phyloP scores from a whole-genome alignment of 2,329 filamentous ascomycete genomes.

The Cytospora leucostoma region DNA sequence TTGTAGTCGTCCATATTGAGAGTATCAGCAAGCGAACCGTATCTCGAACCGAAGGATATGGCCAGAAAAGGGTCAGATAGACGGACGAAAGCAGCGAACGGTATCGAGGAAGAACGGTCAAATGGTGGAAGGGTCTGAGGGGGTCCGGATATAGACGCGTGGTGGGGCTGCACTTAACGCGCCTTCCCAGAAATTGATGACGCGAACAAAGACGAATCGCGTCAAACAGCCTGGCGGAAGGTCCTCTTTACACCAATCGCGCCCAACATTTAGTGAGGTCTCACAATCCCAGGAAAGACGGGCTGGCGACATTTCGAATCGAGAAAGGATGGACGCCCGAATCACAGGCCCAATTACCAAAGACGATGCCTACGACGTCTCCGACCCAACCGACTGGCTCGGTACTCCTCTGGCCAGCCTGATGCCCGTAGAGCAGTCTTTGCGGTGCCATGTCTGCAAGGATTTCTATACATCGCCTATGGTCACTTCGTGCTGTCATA shows the following conservation, averaged over 20 bases:
- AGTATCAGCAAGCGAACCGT: background rate
- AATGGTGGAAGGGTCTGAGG: background rate
- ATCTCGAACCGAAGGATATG: background rate
- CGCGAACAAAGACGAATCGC: slow-evolving; percentile 4
- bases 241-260: background rate
- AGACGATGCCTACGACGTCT: slow-evolving; percentile 33
- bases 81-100: background rate
- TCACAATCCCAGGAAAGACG: background rate
- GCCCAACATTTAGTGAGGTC: background rate
- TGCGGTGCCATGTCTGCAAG: slow-evolving; percentile 97
- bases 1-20: slow-evolving; percentile 61
- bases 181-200: slow-evolving; percentile 17
- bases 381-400: slow-evolving; percentile 77
- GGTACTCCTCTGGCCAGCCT: slow-evolving; percentile 67
- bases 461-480: slow-evolving; percentile 95
- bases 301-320: background rate
- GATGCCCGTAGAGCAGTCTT: slow-evolving; percentile 73
- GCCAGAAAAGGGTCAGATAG: background rate
- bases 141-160: background rate
- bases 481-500: slow-evolving; percentile 92
- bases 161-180: slow-evolving; percentile 19
- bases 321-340: slow-evolving; percentile 14
- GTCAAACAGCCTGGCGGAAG: background rate
- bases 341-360: slow-evolving; percentile 18
- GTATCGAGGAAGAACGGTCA: background rate